Conservation (phyloP, 2,329 filamentous ascomycete genomes). For the Claviceps pazoutovae region DNA sequence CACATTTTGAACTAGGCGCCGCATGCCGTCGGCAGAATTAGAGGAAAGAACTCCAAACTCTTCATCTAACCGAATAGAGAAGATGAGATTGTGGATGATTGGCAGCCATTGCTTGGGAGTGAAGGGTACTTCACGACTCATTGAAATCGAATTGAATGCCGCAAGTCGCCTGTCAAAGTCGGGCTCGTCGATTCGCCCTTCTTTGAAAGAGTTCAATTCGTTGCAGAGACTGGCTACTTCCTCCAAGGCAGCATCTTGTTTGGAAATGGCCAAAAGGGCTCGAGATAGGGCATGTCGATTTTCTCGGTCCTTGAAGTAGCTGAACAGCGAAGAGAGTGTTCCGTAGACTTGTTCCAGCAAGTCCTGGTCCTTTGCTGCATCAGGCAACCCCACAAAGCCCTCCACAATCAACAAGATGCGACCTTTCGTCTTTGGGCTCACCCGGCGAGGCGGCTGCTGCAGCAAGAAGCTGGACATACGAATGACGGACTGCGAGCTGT, state of each 20-base stretch:
- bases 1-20: conserved; percentile 58
- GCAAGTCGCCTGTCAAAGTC: conserved; percentile 72
- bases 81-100: conserved; percentile 78
- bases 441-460: conserved; percentile 68
- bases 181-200: conserved; percentile 63
- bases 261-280: conserved; percentile 58
- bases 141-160: conserved; percentile 62
- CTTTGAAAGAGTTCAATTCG: conserved; percentile 68
- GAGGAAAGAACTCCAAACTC: conserved; percentile 70
- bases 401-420: conserved; percentile 68
- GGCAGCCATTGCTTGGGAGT: conserved; percentile 71
- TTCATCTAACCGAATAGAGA: conserved; percentile 71
- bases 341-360: conserved; percentile 55
- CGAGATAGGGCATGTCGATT: conserved; percentile 63
- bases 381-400: conserved; percentile 58
- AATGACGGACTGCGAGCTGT: conserved; percentile 63
- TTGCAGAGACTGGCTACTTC: conserved; percentile 57
- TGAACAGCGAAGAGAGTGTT: conserved; percentile 69
- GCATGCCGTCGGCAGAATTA: conserved; percentile 70
- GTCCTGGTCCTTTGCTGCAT: conserved; percentile 21
- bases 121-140: conserved; percentile 42
- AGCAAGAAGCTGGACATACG: conserved; percentile 70
- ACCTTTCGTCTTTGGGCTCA: conserved; percentile 72
- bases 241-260: conserved; percentile 43
- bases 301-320: conserved; percentile 72